A percentile compares a stretch with the other conserved stretches of the same genome.
phyloP scores from a whole-genome alignment of 257 asterid species.

The Lycium barbarum region DNA sequence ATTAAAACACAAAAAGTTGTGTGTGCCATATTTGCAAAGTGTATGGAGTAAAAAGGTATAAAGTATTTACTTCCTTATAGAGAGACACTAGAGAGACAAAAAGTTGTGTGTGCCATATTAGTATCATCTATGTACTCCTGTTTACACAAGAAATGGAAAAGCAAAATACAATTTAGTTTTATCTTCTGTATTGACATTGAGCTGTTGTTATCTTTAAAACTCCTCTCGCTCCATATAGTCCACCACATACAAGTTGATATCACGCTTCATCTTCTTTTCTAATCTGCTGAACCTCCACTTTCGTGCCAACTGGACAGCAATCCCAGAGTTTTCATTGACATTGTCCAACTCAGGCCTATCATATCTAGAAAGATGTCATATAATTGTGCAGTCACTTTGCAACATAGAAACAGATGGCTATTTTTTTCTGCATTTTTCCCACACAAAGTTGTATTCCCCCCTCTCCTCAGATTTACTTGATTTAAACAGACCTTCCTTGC shows the following conservation, averaged over 20 bases:
- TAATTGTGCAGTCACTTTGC: background rate
- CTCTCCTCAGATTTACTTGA: background rate
- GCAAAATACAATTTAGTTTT: background rate
- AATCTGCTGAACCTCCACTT: no score
- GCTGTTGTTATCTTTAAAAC: background rate
- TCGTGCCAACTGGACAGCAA: background rate
- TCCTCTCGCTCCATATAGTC: no score
- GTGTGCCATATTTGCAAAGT: background rate
- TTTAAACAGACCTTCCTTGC: background rate
- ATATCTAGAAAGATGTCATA: background rate
- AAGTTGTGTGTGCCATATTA: no score
- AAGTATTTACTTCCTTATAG: background rate
- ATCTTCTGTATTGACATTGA: background rate
- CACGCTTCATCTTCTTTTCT: no score
- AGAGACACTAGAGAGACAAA: background rate
- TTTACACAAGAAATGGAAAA: background rate
- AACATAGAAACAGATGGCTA: background rate
- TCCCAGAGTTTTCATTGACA: background rate
- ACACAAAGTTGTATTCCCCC: background rate
- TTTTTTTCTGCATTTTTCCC: background rate
- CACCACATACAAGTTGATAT: no score
- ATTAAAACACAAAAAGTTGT: background rate
- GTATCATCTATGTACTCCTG: background rate
- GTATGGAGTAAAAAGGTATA: background rate
- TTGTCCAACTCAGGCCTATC: background rate